Evolutionary conservation across 2,329 filamentous ascomycete species (phyloP).

Genomic region (Colletotrichum tanaceti): DNA sequence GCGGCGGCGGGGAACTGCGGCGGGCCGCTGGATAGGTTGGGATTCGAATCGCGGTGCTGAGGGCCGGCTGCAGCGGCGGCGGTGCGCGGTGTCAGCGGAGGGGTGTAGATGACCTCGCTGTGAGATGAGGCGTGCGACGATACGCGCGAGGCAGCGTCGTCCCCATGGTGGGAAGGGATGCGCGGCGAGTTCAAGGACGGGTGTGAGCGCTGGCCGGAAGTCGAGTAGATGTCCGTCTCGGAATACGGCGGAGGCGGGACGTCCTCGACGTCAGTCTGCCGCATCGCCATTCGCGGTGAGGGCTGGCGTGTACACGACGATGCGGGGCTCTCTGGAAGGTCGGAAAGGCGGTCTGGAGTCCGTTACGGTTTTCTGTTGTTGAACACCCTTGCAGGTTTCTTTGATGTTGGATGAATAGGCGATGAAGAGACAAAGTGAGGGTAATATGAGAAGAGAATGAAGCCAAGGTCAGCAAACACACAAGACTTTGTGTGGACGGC

Average conservation of each 20-base stretch:
- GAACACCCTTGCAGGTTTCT: not conserved
- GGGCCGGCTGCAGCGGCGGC: conserved; percentile 39
- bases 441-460: not conserved
- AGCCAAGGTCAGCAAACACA: conserved; percentile 17
- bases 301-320: not conserved
- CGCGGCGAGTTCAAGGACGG: conserved; percentile 39
- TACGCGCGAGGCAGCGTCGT: conserved; percentile 52
- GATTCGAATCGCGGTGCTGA: conserved; percentile 20
- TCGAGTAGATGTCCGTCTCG: conserved; percentile 67
- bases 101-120: conserved; percentile 63
- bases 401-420: not conserved
- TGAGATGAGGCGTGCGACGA: conserved; percentile 52
- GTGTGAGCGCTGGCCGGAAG: conserved; percentile 46
- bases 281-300: conserved; percentile 30
- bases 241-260: conserved; percentile 67
- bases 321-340: not conserved
- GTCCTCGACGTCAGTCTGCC: conserved; percentile 48
- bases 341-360: not conserved
- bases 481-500: conserved; percentile 22
- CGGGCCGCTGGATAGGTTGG: conserved; percentile 6
- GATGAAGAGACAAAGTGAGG: not conserved
- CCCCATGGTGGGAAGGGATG: conserved; percentile 43
- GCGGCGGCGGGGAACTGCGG: conserved; percentile 35
- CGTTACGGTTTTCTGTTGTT: not conserved
- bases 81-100: conserved; percentile 60